Evolutionary conservation across 768 basidiomycete species (phyloP).

Genomic region (Lactarius quietus): DNA sequence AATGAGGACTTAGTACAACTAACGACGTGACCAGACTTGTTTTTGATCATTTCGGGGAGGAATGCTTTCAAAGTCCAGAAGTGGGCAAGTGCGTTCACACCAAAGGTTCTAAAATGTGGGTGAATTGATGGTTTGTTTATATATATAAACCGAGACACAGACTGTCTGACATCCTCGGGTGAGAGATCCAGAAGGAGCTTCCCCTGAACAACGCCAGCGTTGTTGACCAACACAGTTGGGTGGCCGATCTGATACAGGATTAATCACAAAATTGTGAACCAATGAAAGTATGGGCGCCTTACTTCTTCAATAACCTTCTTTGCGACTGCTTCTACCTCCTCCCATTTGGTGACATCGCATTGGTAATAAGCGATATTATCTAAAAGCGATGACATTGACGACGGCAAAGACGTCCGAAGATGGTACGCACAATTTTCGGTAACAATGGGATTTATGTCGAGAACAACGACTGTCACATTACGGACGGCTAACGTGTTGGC

Average conservation of each 20-base stretch:
- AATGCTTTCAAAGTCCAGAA: slow-evolving; percentile 94
- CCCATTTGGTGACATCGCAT: slow-evolving; percentile 89
- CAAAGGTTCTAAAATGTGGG: slow-evolving; percentile 65
- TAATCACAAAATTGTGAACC: not conserved
- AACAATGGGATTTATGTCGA: slow-evolving; percentile 75
- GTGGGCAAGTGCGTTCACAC: slow-evolving; percentile 82
- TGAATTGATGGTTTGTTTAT: not conserved
- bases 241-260: slow-evolving; percentile 60
- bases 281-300: slow-evolving; percentile 16
- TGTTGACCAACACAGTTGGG: slow-evolving; percentile 90
- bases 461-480: slow-evolving; percentile 78
- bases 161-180: slow-evolving; percentile 81
- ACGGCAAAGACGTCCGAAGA: not conserved
- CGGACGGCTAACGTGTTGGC: slow-evolving; percentile 84
- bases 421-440: slow-evolving; percentile 68
- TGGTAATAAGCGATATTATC: slow-evolving; percentile 83
- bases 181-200: slow-evolving; percentile 78
- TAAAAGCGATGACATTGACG: slow-evolving; percentile 30
- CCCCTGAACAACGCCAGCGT: slow-evolving; percentile 92
- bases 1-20: slow-evolving; percentile 29
- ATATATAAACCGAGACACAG: slow-evolving; percentile 26
- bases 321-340: slow-evolving; percentile 75
- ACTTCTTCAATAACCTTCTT: slow-evolving; percentile 78
- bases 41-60: slow-evolving; percentile 79
- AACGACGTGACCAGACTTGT: slow-evolving; percentile 82